Evolutionary conservation across 768 basidiomycete genomes (phyloP).

Genomic region (Auriscalpium orientale): DNA sequence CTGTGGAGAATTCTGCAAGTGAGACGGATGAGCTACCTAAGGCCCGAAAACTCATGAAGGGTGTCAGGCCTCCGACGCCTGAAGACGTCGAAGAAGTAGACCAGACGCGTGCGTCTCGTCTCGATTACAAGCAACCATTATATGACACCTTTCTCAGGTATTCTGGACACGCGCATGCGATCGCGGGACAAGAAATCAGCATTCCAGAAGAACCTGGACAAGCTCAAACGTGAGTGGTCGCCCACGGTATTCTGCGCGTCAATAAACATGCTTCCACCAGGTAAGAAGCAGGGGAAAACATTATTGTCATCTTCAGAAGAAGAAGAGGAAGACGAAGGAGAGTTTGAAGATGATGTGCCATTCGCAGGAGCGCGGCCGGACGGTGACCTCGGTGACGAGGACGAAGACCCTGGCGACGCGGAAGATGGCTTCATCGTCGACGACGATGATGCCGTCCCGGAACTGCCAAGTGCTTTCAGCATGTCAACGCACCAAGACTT

Average conservation of each 20-base stretch:
- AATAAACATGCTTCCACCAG: constrained; percentile 5
- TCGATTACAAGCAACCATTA: background rate
- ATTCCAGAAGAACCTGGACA: constrained; percentile 61
- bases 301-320: constrained; percentile 16
- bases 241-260: background rate
- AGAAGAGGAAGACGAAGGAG: constrained; percentile 22
- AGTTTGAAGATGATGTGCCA: constrained; percentile 14
- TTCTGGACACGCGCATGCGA: constrained; percentile 59
- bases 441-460: constrained; percentile 27
- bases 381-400: constrained; percentile 31
- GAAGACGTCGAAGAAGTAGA: constrained; percentile 43
- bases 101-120: constrained; percentile 41
- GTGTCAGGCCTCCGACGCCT: constrained; percentile 32
- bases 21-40: constrained; percentile 27
- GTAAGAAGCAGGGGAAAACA: constrained; percentile 12
- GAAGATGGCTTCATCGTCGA: constrained; percentile 59
- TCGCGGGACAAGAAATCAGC: constrained; percentile 47
- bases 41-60: constrained; percentile 37
- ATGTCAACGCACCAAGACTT: constrained; percentile 73
- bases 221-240: constrained; percentile 49
- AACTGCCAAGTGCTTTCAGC: constrained; percentile 74
- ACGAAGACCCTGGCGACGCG: constrained; percentile 20
- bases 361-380: constrained; percentile 19
- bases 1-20: constrained; percentile 24
- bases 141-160: constrained; percentile 32